Evolutionary conservation across 2,329 filamentous ascomycete species (phyloP).

Genomic region (Zasmidium citrigriseum): DNA sequence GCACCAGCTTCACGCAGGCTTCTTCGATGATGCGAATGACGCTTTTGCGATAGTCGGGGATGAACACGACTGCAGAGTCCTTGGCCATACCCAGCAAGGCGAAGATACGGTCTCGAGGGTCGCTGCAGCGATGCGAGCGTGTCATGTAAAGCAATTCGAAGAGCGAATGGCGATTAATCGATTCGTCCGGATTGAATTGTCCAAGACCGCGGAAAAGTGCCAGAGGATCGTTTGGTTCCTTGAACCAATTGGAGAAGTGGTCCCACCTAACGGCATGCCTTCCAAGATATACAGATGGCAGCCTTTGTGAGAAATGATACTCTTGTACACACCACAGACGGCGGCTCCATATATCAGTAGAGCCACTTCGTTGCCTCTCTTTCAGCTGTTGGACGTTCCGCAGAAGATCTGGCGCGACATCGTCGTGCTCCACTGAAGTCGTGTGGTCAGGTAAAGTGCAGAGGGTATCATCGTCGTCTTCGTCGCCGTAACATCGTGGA

Average conservation of each 20-base stretch:
- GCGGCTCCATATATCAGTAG: constrained; percentile 22
- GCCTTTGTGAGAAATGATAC: constrained; percentile 11
- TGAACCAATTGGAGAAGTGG: constrained; percentile 18
- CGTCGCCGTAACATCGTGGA: constrained; percentile 5
- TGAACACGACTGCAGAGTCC: not conserved
- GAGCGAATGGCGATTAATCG: constrained; percentile 8
- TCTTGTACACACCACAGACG: constrained; percentile 24
- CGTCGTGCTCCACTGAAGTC: constrained; percentile 19
- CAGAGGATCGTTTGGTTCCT: constrained; percentile 12
- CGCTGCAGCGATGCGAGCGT: constrained; percentile 18
- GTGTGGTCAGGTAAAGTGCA: constrained; percentile 18
- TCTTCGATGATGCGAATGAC: constrained; percentile 23
- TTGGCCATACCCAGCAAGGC: constrained; percentile 18
- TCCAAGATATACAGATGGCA: constrained; percentile 23
- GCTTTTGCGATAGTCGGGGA: constrained; percentile 20
- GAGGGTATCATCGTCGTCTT: constrained; percentile 6
- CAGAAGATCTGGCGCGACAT: constrained; percentile 12
- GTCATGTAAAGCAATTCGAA: constrained; percentile 14
- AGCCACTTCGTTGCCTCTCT: not conserved
- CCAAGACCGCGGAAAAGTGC: constrained; percentile 15
- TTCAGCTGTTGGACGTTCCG: constrained; percentile 11
- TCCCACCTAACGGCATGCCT: constrained; percentile 23
- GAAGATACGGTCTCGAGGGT: constrained; percentile 24
- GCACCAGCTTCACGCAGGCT: constrained; percentile 22
- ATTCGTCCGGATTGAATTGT: not conserved